A percentile compares a stretch with the other conserved stretches of the same genome.
phyloP scores from a whole-genome alignment of 805 yeast species.

The Candida verbasci region DNA sequence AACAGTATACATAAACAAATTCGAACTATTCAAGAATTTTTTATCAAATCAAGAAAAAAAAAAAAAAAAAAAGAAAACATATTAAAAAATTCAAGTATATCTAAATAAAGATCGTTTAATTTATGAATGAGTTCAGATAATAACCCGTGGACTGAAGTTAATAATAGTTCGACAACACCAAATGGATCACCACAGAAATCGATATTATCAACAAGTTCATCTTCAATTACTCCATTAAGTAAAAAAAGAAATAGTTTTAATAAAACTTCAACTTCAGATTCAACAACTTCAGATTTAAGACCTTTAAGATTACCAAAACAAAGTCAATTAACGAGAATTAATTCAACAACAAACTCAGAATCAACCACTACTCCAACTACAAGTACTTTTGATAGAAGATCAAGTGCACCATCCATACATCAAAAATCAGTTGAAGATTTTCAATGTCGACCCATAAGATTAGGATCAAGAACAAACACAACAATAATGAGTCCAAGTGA shows the following conservation, averaged over 20 bases:
- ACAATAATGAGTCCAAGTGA: not conserved
- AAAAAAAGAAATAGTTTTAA: not conserved
- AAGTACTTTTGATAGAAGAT: not conserved
- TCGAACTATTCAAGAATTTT: too few species aligned
- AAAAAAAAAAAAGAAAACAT: too few species aligned
- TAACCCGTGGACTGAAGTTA: slow-evolving; percentile 2
- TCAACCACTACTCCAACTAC: not conserved
- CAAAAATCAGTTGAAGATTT: slow-evolving; percentile 21
- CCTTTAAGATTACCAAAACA: slow-evolving; percentile 28
- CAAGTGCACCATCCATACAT: slow-evolving; percentile 3
- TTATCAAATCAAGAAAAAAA: too few species aligned
- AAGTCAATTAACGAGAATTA: slow-evolving; percentile 12
- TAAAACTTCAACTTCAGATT: not conserved
- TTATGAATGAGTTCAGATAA: too few species aligned
- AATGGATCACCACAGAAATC: slow-evolving; percentile 1
- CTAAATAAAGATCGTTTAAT: too few species aligned
- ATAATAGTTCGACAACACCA: not conserved
- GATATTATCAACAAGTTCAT: not conserved
- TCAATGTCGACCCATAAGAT: slow-evolving; percentile 35
- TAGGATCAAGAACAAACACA: slow-evolving; percentile 13
- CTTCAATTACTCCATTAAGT: not conserved
- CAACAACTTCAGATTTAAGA: slow-evolving; percentile 11
- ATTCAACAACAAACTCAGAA: not conserved
- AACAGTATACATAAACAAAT: too few species aligned
- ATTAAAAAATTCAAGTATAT: too few species aligned